These are phyloP conservation scores for Fusarium decemcellulare DNA, from an alignment of 2,329 filamentous ascomycete species.

Conservation along the genomic window DNA sequence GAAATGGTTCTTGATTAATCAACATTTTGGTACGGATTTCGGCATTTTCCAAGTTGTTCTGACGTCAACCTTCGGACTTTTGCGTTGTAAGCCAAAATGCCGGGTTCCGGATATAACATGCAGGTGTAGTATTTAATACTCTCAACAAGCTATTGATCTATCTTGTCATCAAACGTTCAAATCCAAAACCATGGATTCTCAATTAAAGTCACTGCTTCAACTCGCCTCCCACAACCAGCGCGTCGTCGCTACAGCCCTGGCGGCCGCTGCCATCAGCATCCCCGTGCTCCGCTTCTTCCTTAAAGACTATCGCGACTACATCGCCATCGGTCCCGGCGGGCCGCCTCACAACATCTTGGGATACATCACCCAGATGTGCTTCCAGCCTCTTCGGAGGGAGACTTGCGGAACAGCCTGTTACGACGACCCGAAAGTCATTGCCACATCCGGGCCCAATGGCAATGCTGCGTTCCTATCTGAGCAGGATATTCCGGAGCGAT, in stretches of 20 bases:
- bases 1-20: no score
- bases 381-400: slow-evolving; percentile 31
- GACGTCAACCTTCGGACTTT: no score
- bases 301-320: slow-evolving; percentile 28
- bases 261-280: slow-evolving; percentile 11
- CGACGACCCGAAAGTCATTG: not conserved
- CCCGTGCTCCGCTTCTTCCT: slow-evolving; percentile 23
- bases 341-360: slow-evolving; percentile 27
- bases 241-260: slow-evolving; percentile 7
- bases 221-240: slow-evolving; percentile 4
- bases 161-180: no score
- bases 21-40: no score
- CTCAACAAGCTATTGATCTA: not conserved
- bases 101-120: no score
- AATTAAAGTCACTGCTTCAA: slow-evolving; percentile 2
- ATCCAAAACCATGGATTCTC: slow-evolving; percentile 20
- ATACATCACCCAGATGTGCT: slow-evolving; percentile 27
- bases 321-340: slow-evolving; percentile 31
- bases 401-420: slow-evolving; percentile 19
- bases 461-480: slow-evolving; percentile 26
- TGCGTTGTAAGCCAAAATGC: no score
- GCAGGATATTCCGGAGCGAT: slow-evolving; percentile 23
- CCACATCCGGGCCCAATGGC: slow-evolving; percentile 20
- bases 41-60: no score
- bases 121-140: no score